phyloP scores from a whole-genome alignment of 1,284 basidiomycete species.

The Trichosporon sp. region DNA sequence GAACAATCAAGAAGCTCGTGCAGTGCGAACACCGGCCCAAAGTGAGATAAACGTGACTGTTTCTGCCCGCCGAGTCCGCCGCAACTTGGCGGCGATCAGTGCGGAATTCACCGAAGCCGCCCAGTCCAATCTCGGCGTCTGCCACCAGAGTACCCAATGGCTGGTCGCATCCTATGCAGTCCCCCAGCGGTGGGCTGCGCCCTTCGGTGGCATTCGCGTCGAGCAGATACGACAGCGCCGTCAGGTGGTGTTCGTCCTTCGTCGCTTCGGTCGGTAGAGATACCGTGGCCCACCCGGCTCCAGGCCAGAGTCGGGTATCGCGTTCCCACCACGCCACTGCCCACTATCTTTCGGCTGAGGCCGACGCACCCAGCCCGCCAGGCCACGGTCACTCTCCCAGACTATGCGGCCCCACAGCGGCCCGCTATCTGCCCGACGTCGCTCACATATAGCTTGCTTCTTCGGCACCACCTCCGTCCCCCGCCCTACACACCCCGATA shows the following conservation, averaged over 20 bases:
- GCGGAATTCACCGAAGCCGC: too few species aligned
- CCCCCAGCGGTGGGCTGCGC: not conserved
- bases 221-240: not conserved
- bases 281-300: not conserved
- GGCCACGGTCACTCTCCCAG: too few species aligned
- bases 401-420: not conserved
- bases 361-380: not conserved
- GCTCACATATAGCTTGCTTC: not conserved
- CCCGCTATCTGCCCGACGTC: not conserved
- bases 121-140: too few species aligned
- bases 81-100: too few species aligned
- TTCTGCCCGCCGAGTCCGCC: too few species aligned
- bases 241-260: not conserved
- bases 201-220: not conserved
- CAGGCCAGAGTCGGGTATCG: not conserved
- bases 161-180: not conserved
- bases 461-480: not conserved
- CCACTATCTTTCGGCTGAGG: slow-evolving; percentile 15
- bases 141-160: too few species aligned
- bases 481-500: not conserved
- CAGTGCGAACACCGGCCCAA: too few species aligned
- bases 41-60: too few species aligned
- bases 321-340: not conserved
- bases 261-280: not conserved
- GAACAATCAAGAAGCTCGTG: too few species aligned